phyloP scores from a whole-genome alignment of 1,139 yeast species.

The Yarrowia galli region DNA sequence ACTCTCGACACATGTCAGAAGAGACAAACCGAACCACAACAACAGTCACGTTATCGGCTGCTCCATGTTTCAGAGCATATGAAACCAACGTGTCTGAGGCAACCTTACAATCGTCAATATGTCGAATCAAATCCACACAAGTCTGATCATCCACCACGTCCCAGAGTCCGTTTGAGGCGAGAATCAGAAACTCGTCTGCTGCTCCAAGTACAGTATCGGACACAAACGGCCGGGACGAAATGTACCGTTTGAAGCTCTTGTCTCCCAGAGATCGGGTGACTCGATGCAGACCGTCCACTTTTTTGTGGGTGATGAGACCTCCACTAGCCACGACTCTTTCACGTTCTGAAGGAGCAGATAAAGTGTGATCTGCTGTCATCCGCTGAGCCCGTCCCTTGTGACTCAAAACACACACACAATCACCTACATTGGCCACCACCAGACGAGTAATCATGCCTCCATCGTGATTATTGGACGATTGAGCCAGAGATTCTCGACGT shows the following conservation, averaged over 20 bases:
- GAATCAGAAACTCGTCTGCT: constrained; percentile 27
- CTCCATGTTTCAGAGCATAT: constrained; percentile 36
- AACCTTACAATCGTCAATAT: constrained; percentile 29
- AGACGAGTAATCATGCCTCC: constrained; percentile 3
- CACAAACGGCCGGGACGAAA: constrained; percentile 32
- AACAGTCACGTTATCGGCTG: constrained; percentile 31
- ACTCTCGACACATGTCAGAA: constrained; percentile 18
- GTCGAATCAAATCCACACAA: constrained; percentile 28
- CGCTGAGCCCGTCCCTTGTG: constrained; percentile 33
- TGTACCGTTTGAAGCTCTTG: constrained; percentile 35
- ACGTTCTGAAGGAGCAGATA: constrained; percentile 10
- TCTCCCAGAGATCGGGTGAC: constrained; percentile 38
- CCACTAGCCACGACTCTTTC: constrained; percentile 34
- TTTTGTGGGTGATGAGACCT: constrained; percentile 32
- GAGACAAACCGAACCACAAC: constrained; percentile 31
- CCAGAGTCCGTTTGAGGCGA: constrained; percentile 39
- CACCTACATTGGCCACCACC: constrained; percentile 38
- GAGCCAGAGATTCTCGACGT: constrained; percentile 1
- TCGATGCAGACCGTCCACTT: constrained; percentile 32
- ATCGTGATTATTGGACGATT: constrained; percentile 14
- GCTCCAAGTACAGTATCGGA: constrained; percentile 25
- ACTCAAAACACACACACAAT: constrained; percentile 6
- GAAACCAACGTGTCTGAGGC: constrained; percentile 14
- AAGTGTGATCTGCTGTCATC: constrained; percentile 26
- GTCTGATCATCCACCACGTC: constrained; percentile 36